phyloP scores from a whole-genome alignment of 768 basidiomycete genomes.

The Tephrocybe sp. region DNA sequence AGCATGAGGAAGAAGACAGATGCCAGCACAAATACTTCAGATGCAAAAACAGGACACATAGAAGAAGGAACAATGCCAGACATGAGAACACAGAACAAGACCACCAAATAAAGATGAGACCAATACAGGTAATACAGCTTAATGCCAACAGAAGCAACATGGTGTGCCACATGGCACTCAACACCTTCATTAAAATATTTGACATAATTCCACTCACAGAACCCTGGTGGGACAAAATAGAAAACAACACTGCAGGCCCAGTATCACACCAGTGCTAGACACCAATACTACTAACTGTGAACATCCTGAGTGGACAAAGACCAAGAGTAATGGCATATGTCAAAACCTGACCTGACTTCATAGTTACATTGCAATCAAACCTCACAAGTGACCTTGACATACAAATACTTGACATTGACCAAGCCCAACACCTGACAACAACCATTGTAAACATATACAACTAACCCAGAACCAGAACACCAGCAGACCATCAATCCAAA shows the following conservation, averaged over 20 bases:
- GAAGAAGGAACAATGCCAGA: no score
- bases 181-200: background rate
- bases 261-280: no score
- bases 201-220: background rate
- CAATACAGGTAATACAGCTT: background rate
- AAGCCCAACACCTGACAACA: conserved; percentile 10
- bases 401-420: conserved; percentile 22
- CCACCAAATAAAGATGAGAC: background rate
- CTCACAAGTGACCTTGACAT: conserved; percentile 21
- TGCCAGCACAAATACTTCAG: no score
- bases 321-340: conserved; percentile 21
- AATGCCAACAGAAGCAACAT: background rate
- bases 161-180: background rate
- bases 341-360: conserved; percentile 16
- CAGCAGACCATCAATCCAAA: no score
- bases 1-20: no score
- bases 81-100: no score
- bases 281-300: no score
- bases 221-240: background rate
- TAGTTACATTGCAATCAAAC: conserved; percentile 23
- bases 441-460: conserved; percentile 1
- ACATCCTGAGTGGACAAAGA: background rate
- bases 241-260: background rate
- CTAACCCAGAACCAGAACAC: background rate
- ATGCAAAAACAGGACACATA: no score